Percentiles rank a stretch among this genome's conserved stretches.
These are phyloP conservation scores for Hymenoscyphus linearis DNA, from an alignment of 2,329 filamentous ascomycete genomes.

Conservation along the genomic window DNA sequence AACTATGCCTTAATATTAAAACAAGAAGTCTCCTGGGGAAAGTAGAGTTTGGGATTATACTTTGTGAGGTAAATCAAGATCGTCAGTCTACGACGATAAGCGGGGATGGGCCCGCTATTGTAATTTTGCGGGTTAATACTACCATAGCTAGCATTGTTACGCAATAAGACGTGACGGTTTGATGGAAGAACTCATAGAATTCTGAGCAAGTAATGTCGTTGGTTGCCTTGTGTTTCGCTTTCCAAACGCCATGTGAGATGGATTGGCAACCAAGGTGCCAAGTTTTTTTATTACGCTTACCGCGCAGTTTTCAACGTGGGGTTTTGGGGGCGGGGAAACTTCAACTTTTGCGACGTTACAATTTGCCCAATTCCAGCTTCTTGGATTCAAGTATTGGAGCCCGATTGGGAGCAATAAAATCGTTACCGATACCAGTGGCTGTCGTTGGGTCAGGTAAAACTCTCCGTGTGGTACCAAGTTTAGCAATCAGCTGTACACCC, in stretches of 20 bases:
- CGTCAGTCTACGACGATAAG: not conserved
- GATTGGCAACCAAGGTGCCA: constrained; percentile 4
- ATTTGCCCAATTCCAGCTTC: not conserved
- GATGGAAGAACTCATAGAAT: not conserved
- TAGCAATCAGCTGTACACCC: not conserved
- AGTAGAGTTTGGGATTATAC: not conserved
- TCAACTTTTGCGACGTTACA: not conserved
- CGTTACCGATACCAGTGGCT: no score
- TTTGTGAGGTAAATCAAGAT: not conserved
- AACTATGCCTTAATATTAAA: not conserved
- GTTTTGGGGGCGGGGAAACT: not conserved
- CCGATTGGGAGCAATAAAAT: not conserved
- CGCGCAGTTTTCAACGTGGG: not conserved
- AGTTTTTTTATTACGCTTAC: not conserved
- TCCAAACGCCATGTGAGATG: not conserved
- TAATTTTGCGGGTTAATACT: not conserved
- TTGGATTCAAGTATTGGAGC: not conserved
- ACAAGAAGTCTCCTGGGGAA: not conserved
- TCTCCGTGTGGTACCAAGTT: not conserved
- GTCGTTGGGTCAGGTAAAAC: no score
- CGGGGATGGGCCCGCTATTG: not conserved
- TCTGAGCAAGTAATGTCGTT: not conserved
- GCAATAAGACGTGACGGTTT: not conserved
- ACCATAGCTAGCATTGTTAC: not conserved
- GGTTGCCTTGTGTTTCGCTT: constrained; percentile 8